Evolutionary conservation across 306 rosid genomes (phyloP).

Genomic region (Vigna mungo): DNA sequence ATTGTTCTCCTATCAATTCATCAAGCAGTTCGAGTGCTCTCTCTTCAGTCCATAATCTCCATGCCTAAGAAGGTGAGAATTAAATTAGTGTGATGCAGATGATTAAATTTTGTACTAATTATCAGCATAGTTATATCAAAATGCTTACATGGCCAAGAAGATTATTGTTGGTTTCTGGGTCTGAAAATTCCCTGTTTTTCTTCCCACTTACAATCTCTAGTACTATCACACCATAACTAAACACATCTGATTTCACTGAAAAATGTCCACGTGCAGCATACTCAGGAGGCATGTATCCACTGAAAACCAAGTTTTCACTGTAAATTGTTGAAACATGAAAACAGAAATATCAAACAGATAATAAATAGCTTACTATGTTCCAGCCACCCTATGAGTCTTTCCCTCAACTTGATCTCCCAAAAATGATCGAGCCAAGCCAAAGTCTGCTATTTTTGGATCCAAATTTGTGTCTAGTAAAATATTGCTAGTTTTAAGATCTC

Average conservation of each 20-base stretch:
- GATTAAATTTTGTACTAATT: not conserved
- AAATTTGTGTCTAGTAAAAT: slow-evolving; percentile 11
- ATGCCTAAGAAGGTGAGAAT: slow-evolving; percentile 1
- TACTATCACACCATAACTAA: slow-evolving; percentile 21
- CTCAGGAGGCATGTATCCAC: slow-evolving; percentile 44
- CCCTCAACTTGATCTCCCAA: slow-evolving; percentile 21
- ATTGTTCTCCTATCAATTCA: not conserved
- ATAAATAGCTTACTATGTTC: slow-evolving; percentile 25
- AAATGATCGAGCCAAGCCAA: slow-evolving; percentile 27
- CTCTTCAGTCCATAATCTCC: slow-evolving; percentile 28
- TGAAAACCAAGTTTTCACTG: not conserved
- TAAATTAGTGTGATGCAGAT: not conserved
- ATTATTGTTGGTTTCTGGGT: slow-evolving; percentile 9
- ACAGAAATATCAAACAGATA: too few species aligned
- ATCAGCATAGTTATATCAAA: not conserved
- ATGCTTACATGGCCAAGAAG: slow-evolving; percentile 37
- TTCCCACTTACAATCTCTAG: slow-evolving; percentile 38
- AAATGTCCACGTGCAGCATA: slow-evolving; percentile 19
- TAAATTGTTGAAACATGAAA: too few species aligned
- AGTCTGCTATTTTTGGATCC: slow-evolving; percentile 37
- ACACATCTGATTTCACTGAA: slow-evolving; percentile 25
- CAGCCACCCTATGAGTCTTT: slow-evolving; percentile 3
- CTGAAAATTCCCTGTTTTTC: not conserved
- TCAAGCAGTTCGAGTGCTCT: not conserved
- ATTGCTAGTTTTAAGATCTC: slow-evolving; percentile 31